Conservation (phyloP, 2,329 filamentous ascomycete species). For the Aspergillus versicolor region DNA sequence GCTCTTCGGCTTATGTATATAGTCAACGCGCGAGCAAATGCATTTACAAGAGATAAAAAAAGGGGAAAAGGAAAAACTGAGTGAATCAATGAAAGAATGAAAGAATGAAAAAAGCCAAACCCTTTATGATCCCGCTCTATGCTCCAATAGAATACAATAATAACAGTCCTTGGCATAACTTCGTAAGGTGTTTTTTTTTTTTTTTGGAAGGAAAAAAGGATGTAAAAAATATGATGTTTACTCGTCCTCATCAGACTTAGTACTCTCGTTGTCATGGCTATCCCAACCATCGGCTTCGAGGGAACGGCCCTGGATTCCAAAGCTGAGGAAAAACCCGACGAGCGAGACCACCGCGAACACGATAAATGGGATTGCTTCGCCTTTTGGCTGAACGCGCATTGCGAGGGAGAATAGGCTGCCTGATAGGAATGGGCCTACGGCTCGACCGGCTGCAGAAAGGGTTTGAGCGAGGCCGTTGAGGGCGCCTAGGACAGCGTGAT, state of each 20-base stretch:
- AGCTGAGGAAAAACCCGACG: conserved; percentile 74
- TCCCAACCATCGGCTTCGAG: conserved; percentile 60
- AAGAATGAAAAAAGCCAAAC: neutral
- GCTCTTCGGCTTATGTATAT: neutral
- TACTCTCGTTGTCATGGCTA: conserved; percentile 41
- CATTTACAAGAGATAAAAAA: neutral
- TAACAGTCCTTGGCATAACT: neutral
- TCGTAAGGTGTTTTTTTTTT: neutral
- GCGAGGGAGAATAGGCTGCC: conserved; percentile 83
- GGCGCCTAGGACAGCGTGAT: conserved; percentile 79
- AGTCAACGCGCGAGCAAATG: neutral
- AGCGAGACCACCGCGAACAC: conserved; percentile 82
- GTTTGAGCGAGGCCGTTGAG: conserved; percentile 94
- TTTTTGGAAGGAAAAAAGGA: too few species aligned
- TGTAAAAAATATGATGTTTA: neutral
- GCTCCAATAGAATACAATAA: neutral
- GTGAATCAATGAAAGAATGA: neutral
- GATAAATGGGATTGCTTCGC: conserved; percentile 82
- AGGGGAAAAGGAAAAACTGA: too few species aligned
- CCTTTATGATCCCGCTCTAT: neutral
- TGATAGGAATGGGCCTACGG: conserved; percentile 83
- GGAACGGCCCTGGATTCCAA: conserved; percentile 67
- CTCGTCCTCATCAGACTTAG: conserved; percentile 49
- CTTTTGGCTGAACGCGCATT: conserved; percentile 70
- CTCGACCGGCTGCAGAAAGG: conserved; percentile 83